Conservation (phyloP, 176 grass and related monocot species). For the Cenchrus fungigraminus region DNA sequence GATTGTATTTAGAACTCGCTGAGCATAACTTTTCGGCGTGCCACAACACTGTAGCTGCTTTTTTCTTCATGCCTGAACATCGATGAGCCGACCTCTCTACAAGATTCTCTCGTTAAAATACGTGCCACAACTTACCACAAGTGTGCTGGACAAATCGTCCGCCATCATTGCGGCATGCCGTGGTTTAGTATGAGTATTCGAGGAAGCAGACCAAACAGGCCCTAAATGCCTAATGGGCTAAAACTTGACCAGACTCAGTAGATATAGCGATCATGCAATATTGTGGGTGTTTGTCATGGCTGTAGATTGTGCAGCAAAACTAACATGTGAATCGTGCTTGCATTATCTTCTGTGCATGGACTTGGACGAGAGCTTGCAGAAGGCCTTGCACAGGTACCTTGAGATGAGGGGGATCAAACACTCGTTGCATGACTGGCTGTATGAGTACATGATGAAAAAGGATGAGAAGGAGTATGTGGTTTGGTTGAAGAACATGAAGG, state of each 20-base stretch:
- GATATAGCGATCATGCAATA: too few relatives aligned
- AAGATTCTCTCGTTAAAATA: too few relatives aligned
- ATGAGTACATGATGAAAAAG: slow-evolving; percentile 86
- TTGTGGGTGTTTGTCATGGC: neutral
- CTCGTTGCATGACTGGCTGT: slow-evolving; percentile 69
- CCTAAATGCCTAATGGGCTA: neutral
- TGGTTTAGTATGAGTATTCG: too few relatives aligned
- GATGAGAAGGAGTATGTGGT: slow-evolving; percentile 84
- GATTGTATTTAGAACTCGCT: too few relatives aligned
- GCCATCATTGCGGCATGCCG: too few relatives aligned
- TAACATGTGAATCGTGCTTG: neutral
- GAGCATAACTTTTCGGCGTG: too few relatives aligned
- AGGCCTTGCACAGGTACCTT: slow-evolving; percentile 74
- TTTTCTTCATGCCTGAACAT: too few relatives aligned
- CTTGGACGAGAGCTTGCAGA: slow-evolving; percentile 83
- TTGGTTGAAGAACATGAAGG: slow-evolving; percentile 92
- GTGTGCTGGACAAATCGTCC: too few relatives aligned
- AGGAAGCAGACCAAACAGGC: too few relatives aligned
- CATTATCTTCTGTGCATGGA: slow-evolving; percentile 46
- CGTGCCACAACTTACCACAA: too few relatives aligned
- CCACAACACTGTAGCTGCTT: too few relatives aligned
- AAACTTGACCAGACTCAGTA: neutral
- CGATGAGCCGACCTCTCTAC: too few relatives aligned
- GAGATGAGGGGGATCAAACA: slow-evolving; percentile 74
- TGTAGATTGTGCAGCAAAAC: neutral